A percentile compares a stretch with the other conserved stretches of the same genome.
These are phyloP conservation scores for Hebeloma cylindrosporum DNA, from an alignment of 768 basidiomycete species.

Conservation along the genomic window DNA sequence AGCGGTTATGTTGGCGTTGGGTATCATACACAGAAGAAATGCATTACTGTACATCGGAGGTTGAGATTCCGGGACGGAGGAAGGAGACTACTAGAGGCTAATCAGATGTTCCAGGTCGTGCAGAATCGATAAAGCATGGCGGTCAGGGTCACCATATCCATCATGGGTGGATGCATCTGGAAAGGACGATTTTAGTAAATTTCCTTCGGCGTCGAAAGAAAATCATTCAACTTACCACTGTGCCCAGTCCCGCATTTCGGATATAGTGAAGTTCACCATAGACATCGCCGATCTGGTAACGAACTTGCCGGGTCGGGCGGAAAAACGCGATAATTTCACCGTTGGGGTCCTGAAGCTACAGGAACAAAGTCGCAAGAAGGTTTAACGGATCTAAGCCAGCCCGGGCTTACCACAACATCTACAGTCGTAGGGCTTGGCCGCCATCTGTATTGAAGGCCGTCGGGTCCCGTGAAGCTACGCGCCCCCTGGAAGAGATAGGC, in stretches of 20 bases:
- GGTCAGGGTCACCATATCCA: conserved; percentile 85
- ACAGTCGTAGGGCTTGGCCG: conserved; percentile 58
- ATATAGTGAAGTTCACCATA: conserved; percentile 84
- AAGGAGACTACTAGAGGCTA: conserved; percentile 9
- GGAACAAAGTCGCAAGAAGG: conserved; percentile 19
- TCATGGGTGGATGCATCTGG: conserved; percentile 85
- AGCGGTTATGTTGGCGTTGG: conserved; percentile 12
- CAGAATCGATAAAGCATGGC: conserved; percentile 86
- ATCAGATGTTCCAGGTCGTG: conserved; percentile 49
- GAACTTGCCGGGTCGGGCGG: conserved; percentile 72
- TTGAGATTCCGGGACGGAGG: conserved; percentile 10
- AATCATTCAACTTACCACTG: conserved; percentile 61
- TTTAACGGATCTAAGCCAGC: conserved; percentile 15
- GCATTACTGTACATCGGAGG: conserved; percentile 21
- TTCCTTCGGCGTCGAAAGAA: too few relatives aligned
- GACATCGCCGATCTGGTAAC: conserved; percentile 85
- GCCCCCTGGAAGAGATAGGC: conserved; percentile 42
- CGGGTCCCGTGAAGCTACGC: conserved; percentile 79
- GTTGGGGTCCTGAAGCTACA: conserved; percentile 70
- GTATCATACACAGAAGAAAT: conserved; percentile 22
- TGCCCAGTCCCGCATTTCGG: conserved; percentile 75
- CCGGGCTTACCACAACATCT: conserved; percentile 57
- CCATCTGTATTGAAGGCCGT: conserved; percentile 81
- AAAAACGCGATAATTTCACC: conserved; percentile 76
- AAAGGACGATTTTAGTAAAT: conserved; percentile 6